Conservation (phyloP, 352 stramenopile species). For the Phytophthora podocarpi region DNA sequence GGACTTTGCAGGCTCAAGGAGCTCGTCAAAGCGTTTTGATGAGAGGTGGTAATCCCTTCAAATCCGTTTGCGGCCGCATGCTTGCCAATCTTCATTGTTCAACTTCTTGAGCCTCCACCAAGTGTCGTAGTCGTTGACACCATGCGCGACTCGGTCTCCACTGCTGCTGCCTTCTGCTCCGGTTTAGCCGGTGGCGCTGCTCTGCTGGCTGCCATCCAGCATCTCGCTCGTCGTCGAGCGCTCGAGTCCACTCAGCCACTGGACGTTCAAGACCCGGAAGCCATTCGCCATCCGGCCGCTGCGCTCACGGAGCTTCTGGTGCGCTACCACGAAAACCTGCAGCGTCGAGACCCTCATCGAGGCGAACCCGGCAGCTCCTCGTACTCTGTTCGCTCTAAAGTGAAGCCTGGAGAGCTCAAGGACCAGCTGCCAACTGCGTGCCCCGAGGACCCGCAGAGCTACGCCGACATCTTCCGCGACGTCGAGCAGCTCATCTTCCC, state of each 20-base stretch:
- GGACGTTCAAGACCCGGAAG: constrained; percentile 41
- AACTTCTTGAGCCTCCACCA: constrained; percentile 4
- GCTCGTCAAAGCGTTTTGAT: no score
- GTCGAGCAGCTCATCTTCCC: constrained; percentile 65
- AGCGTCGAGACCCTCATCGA: constrained; percentile 36
- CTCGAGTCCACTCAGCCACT: constrained; percentile 43
- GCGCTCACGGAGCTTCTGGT: constrained; percentile 63
- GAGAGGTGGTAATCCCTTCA: no score
- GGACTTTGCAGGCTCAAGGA: no score
- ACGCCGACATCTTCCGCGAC: constrained; percentile 67
- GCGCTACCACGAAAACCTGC: constrained; percentile 63
- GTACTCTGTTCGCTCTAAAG: constrained; percentile 48
- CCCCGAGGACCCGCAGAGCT: constrained; percentile 59
- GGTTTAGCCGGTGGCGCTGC: constrained; percentile 46
- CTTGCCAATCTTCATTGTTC: constrained; percentile 22
- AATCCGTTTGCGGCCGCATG: no score
- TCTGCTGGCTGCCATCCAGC: constrained; percentile 44
- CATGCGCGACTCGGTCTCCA: constrained; percentile 25
- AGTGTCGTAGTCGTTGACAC: background rate
- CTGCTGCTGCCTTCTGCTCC: constrained; percentile 43
- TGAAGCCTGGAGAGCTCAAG: constrained; percentile 53
- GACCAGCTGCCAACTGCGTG: constrained; percentile 43
- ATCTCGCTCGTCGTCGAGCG: constrained; percentile 30
- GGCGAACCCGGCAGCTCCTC: constrained; percentile 34
- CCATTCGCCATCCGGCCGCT: constrained; percentile 45